Conservation (phyloP, 257 asterid genomes). For the Salvia splendens region DNA sequence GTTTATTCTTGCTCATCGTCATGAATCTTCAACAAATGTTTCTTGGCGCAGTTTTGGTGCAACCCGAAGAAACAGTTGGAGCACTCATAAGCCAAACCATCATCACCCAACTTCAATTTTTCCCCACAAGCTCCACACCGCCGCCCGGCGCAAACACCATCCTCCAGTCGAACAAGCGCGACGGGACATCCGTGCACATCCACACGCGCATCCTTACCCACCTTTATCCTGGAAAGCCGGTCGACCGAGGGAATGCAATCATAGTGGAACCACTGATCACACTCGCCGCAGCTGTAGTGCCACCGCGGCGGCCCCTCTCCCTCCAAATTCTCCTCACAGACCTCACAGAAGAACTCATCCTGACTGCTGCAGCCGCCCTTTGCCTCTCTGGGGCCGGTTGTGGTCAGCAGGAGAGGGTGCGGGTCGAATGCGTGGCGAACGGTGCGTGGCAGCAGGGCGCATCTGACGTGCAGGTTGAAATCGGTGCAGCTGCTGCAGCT, state of each 20-base stretch:
- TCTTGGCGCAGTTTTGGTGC: background rate
- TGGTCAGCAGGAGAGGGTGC: background rate
- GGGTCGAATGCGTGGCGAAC: background rate
- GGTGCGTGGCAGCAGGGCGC: background rate
- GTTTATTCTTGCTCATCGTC: too few species aligned
- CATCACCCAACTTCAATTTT: background rate
- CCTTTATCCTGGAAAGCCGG: background rate
- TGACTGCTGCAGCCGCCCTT: too few species aligned
- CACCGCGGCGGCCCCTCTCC: background rate
- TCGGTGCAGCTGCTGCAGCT: background rate
- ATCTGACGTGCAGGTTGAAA: background rate
- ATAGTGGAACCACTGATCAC: background rate
- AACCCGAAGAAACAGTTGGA: background rate
- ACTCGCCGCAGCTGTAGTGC: background rate
- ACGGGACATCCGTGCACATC: background rate
- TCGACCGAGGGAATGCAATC: slow-evolving; percentile 1
- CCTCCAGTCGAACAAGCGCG: background rate
- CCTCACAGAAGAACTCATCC: background rate
- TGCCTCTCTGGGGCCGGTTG: background rate
- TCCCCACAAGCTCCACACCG: background rate
- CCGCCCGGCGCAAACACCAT: background rate
- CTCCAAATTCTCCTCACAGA: background rate
- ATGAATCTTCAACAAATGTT: too few species aligned
- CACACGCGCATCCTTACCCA: background rate
- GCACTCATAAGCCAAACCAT: background rate